These are phyloP conservation scores for Leccinum rimulosum DNA, from an alignment of 768 basidiomycete genomes.

Conservation along the genomic window DNA sequence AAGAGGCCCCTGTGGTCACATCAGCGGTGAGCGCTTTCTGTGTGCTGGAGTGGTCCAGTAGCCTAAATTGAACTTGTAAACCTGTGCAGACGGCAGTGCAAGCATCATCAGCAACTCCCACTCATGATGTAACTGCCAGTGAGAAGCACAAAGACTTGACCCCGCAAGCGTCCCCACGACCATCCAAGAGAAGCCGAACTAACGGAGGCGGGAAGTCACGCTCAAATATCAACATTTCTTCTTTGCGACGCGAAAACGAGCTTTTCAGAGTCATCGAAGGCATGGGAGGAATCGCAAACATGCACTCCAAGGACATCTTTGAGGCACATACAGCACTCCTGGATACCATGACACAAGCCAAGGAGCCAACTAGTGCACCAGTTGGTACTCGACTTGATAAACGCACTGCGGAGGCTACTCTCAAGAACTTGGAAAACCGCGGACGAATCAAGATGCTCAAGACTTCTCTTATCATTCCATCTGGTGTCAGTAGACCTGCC, in stretches of 20 bases:
- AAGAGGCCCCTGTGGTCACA: not conserved
- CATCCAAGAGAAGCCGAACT: conserved; percentile 23
- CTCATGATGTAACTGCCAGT: not conserved
- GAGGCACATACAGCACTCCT: conserved; percentile 66
- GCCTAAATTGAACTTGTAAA: not conserved
- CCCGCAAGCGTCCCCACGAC: conserved; percentile 7
- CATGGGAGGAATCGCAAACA: conserved; percentile 65
- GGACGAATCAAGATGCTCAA: conserved; percentile 70
- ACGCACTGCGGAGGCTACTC: conserved; percentile 59
- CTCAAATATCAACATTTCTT: conserved; percentile 65
- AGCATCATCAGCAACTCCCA: not conserved
- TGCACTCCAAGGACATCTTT: conserved; percentile 65
- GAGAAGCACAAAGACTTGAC: conserved; percentile 17
- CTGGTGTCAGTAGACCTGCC: conserved; percentile 56
- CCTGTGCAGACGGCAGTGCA: not conserved
- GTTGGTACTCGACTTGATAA: conserved; percentile 69
- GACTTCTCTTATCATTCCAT: conserved; percentile 57
- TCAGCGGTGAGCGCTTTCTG: conserved; percentile 5
- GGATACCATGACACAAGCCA: conserved; percentile 50
- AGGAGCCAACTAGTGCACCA: conserved; percentile 70
- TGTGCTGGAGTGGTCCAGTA: not conserved
- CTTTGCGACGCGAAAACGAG: conserved; percentile 80
- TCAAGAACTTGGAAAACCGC: conserved; percentile 60
- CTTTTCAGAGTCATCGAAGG: conserved; percentile 62
- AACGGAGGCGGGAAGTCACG: conserved; percentile 16